Percentiles rank a stretch among this genome's conserved stretches.
These are phyloP conservation scores for Tephrocybe sp. DNA, from an alignment of 768 basidiomycete genomes.

Conservation along the genomic window DNA sequence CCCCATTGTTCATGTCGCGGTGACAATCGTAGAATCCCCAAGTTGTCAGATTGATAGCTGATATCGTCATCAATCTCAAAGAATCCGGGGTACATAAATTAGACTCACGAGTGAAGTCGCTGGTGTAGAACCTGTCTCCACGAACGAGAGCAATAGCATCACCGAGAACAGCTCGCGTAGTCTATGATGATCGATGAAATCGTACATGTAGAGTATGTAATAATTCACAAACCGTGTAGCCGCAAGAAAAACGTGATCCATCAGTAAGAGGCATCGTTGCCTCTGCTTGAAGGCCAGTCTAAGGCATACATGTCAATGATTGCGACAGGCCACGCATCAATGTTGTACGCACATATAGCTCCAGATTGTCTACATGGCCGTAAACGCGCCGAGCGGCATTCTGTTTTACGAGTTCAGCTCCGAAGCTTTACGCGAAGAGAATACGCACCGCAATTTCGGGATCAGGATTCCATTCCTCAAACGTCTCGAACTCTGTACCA, in stretches of 20 bases:
- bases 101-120: slow-evolving; percentile 46
- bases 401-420: too few relatives aligned
- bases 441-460: slow-evolving; percentile 38
- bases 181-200: slow-evolving; percentile 30
- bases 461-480: slow-evolving; percentile 56
- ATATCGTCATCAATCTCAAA: too few relatives aligned
- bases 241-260: slow-evolving; percentile 27
- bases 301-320: background rate
- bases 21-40: slow-evolving; percentile 53
- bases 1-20: slow-evolving; percentile 31
- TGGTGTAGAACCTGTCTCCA: slow-evolving; percentile 53
- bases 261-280: slow-evolving; percentile 28
- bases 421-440: too few relatives aligned
- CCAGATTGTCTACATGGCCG: slow-evolving; percentile 32
- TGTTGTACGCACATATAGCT: slow-evolving; percentile 26
- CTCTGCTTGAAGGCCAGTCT: slow-evolving; percentile 32
- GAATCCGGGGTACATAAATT: too few relatives aligned
- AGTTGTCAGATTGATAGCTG: slow-evolving; percentile 43
- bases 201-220: background rate
- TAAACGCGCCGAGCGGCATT: slow-evolving; percentile 30
- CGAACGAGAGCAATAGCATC: slow-evolving; percentile 54
- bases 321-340: background rate
- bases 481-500: slow-evolving; percentile 36
- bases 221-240: slow-evolving; percentile 25
- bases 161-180: slow-evolving; percentile 47